Base-by-base conservation (phyloP, 768 basidiomycete species). In the Leucocoprinus sp. region DNA sequence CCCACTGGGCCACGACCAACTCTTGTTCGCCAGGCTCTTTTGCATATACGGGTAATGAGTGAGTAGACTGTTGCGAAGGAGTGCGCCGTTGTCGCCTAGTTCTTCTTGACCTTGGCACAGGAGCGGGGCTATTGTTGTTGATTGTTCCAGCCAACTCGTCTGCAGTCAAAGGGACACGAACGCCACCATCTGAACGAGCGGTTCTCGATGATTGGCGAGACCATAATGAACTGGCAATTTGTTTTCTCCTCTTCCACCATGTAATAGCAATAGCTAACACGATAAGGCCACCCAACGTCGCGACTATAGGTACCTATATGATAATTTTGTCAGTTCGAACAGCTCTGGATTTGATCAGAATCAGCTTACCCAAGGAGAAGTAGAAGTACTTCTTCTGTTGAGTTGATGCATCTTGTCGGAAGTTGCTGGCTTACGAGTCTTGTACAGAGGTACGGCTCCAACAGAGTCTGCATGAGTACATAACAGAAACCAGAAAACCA, bases 1-100 rank as follows among this genome's bases (percentile, higher is more conserved):
- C 62, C 48, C 42, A 74, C 69, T 73, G 66, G 44, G 69, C 65
- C 42, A 91, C 77, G 4, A 91, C 88, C 22, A 91, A 69, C 58
- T 91, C 88, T 29, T 81, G 70, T 38, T 88, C 88, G 12, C 86
- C 87, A 0, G 88, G 85, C 50, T 91, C 87, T 62, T 88, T 88
- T 66, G 76, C 84, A 54, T 91, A 91, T 22, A 71, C 76, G 4
- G 88, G 88, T 23, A 91, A 59, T 4, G 82, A 87, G 22, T 73
- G 76, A 6, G 84, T 86, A 4, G 84, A 87, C 42, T 89, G 79
- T 59, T 88, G 85, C 36, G 84, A 88, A 3, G 88, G 82, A 4
- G 84, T 88, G 28, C 84, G 71, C 19, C 82, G 64, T 23, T 64
- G 59, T 42, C 71, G 61, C 4, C 71, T 58, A 0, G 60, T 43